Evolutionary conservation across 495 filamentous ascomycete species (phyloP), one percentile per base, ranked within the genome.

Genomic region (Talaromyces thailandensis): DNA sequence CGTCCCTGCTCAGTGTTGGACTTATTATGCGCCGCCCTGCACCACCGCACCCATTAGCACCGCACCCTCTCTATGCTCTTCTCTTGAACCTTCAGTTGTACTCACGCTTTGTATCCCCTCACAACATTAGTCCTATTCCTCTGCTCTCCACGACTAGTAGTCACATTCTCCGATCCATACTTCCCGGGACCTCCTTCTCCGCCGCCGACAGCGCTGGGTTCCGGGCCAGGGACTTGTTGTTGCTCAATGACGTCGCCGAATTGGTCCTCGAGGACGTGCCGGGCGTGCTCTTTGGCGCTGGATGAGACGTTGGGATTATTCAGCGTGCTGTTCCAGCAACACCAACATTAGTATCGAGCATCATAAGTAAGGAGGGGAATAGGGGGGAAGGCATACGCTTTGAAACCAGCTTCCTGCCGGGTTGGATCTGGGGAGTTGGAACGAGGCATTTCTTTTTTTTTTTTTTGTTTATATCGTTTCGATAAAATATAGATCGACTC

Each of bases 321-420:
- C 35, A 63, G 29, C 9, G 61, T 35, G 3, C 61, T 63, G 25
- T 57, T 48, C 18, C 8, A 2, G 31, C 12, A 14, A 50, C 3
- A n/a, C 14, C 16, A 50, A 14, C 18, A 18, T 50, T 9, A 58
- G 56, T 1, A 3, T 58, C 24, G 4, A 58, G 2, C 4, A 4
- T 43, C n/a, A 8, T 59, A 0, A 12, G 35, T 1, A 18, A 9
- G 28, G 40, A 26, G 55, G 50, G 43, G 6, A 14, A 11, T 48
- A 25, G n/a, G 63, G n/a, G 63, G 18, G 48, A 43, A 25, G 29
- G 52, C 56, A 28, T 52, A 67, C 65, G 65, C 67, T 53, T 69
- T 67, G 61, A 64, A 69, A 8, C 67, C 65, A 5, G 63, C 63
- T 21, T 64, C 65, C 52, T 64, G 66, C 63, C 64, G 64, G 25